Base-by-base conservation (phyloP, 1,284 basidiomycete species). In the Leccinum cinnamomeum region DNA sequence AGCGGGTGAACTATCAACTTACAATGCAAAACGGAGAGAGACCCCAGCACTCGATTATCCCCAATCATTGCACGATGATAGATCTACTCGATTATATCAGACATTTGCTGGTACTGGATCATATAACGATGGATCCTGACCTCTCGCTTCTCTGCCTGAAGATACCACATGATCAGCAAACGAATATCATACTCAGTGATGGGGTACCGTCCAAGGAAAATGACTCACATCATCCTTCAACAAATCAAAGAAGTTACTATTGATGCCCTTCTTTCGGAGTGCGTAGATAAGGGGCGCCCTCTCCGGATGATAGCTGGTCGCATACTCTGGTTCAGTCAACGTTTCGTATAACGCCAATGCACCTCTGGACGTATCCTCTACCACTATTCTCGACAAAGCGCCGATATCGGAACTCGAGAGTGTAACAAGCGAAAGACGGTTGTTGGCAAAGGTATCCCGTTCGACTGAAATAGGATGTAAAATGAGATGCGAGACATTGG, bases 271-370 rank as follows among this genome's bases (percentile, higher is more conserved):
- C 57, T 66, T 62, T 41, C 59, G 61, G 25, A 70, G 57, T 12
- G 73, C 72, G 53, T 74, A 70, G n/a, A 65, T 62, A 8, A 75
- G 20, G 0, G 72, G 66, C 1, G 75, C 44, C 37, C 65, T 75
- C 0, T 66, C 60, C 1, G 70, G 66, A 5, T 66, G 57, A 33
- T 65, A 57, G 16, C 67, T 73, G n/a, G 58, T 44, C 16, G 66
- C 70, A 61, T 65, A 74, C 4, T 67, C 65, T 2, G 69, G 67
- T 16, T 74, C 66, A 5, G 65, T 64, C 64, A 77, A 60, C 3
- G 65, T 57, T 51, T 76, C 74, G 11, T 65, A 75, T 35, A 72
- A 50, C 11, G 64, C 65, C 10, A 16, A 56, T 28, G 56, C 64
- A 62, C 60, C 66, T 57, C 58, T 60, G 55, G 62, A 64, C 18